Evolutionary conservation across 306 rosid species (phyloP).

Genomic region (Rosa chinensis): DNA sequence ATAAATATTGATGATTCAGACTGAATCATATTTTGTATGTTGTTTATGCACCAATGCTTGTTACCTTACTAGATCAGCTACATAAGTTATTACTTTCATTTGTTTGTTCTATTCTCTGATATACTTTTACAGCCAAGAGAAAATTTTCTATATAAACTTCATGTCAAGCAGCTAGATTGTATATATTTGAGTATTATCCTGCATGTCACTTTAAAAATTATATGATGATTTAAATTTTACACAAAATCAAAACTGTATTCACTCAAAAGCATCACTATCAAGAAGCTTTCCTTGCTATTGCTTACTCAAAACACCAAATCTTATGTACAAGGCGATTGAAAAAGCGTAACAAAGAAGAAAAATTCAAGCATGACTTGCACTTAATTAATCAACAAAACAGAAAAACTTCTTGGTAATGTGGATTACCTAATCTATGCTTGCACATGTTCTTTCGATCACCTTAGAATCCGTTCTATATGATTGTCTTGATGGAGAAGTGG

Average conservation of each 20-base stretch:
- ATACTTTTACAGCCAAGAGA: background rate
- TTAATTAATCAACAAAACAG: constrained; percentile 29
- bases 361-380: constrained; percentile 47
- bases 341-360: constrained; percentile 33
- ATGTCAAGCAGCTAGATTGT: background rate
- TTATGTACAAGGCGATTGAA: constrained; percentile 47
- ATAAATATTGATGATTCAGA: background rate
- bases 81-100: background rate
- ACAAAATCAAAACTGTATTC: constrained; percentile 24
- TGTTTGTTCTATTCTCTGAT: constrained; percentile 2
- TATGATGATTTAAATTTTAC: background rate
- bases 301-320: constrained; percentile 25
- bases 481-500: constrained; percentile 86
- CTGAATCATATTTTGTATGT: background rate
- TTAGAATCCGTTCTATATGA: constrained; percentile 92
- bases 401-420: constrained; percentile 16
- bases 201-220: background rate
- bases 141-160: background rate
- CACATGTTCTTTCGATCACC: constrained; percentile 94
- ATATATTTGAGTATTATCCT: background rate
- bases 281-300: constrained; percentile 35
- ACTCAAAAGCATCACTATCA: constrained; percentile 40
- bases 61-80: constrained; percentile 12
- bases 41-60: constrained; percentile 12
- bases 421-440: constrained; percentile 76